phyloP scores from a whole-genome alignment of 2,329 filamentous ascomycete species.

The Helotiales sp. region DNA sequence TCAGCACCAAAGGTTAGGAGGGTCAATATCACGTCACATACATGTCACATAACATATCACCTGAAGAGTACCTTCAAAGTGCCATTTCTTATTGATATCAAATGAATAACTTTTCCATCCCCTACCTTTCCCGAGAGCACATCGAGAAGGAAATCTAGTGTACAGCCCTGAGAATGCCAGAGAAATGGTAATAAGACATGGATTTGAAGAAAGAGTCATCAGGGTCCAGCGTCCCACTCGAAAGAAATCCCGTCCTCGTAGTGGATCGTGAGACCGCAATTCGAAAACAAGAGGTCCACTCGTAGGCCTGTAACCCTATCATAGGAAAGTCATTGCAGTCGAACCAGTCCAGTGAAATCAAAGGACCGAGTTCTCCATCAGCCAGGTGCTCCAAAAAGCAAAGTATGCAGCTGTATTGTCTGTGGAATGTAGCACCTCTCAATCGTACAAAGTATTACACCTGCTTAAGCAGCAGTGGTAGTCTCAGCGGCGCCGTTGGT shows the following conservation, averaged over 20 bases:
- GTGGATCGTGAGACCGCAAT: conserved; percentile 28
- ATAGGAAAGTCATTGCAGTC: conserved; percentile 43
- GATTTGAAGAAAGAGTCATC: conserved; percentile 43
- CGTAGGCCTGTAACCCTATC: conserved; percentile 35
- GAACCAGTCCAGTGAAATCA: conserved; percentile 32
- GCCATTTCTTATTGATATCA: conserved; percentile 25
- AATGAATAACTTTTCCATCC: conserved; percentile 43
- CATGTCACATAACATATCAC: neutral
- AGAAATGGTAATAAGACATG: conserved; percentile 47
- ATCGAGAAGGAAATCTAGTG: conserved; percentile 44
- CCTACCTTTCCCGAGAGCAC: conserved; percentile 42
- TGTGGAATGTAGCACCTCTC: conserved; percentile 33
- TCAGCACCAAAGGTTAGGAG: neutral
- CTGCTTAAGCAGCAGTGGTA: conserved; percentile 47
- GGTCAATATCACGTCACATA: neutral
- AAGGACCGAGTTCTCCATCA: conserved; percentile 32
- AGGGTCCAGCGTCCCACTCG: conserved; percentile 40
- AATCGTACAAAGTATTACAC: conserved; percentile 41
- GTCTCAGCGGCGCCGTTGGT: conserved; percentile 61
- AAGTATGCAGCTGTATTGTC: conserved; percentile 27
- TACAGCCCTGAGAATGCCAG: conserved; percentile 46
- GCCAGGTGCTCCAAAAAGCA: conserved; percentile 34
- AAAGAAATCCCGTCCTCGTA: conserved; percentile 41
- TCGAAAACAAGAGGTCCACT: conserved; percentile 35
- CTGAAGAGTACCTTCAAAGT: neutral